A percentile compares a stretch with the other conserved stretches of the same genome.
phyloP scores from a whole-genome alignment of 2,329 filamentous ascomycete genomes.

The Neobulgaria alba region DNA sequence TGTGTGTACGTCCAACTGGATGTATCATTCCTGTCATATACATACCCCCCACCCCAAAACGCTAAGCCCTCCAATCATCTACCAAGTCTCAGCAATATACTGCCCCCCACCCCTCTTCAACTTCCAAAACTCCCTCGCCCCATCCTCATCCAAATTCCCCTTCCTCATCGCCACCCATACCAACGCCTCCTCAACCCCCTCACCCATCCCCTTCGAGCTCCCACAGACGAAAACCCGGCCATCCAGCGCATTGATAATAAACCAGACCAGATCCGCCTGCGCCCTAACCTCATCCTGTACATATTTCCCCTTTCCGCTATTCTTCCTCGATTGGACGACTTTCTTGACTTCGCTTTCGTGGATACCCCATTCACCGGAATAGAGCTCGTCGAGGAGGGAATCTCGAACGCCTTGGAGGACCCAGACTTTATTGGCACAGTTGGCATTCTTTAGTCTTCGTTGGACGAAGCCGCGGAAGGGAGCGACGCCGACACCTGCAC shows the following conservation, averaged over 20 bases:
- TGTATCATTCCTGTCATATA: no score
- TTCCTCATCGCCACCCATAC: slow-evolving; percentile 89
- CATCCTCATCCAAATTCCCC: slow-evolving; percentile 73
- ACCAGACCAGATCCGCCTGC: slow-evolving; percentile 97
- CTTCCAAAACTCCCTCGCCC: slow-evolving; percentile 82
- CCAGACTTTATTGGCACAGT: slow-evolving; percentile 97
- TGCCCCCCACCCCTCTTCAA: slow-evolving; percentile 87
- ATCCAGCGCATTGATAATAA: slow-evolving; percentile 92
- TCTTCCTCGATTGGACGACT: slow-evolving; percentile 66
- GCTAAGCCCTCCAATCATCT: no score
- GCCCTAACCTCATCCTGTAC: slow-evolving; percentile 91
- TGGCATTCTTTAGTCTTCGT: slow-evolving; percentile 84
- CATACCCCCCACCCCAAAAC: no score
- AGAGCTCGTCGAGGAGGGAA: slow-evolving; percentile 88
- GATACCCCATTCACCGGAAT: slow-evolving; percentile 91
- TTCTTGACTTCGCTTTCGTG: slow-evolving; percentile 82
- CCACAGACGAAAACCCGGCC: slow-evolving; percentile 95
- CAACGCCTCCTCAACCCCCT: slow-evolving; percentile 83
- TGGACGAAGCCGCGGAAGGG: slow-evolving; percentile 98
- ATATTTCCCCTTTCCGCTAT: slow-evolving; percentile 61
- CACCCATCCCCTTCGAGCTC: slow-evolving; percentile 92
- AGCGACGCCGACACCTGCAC: slow-evolving; percentile 91
- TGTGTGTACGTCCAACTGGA: no score
- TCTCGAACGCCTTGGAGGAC: slow-evolving; percentile 92
- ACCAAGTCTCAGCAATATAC: slow-evolving; percentile 84